These are phyloP conservation scores for Endoconidiophora laricicola DNA, from an alignment of 2,329 filamentous ascomycete genomes.

Conservation along the genomic window DNA sequence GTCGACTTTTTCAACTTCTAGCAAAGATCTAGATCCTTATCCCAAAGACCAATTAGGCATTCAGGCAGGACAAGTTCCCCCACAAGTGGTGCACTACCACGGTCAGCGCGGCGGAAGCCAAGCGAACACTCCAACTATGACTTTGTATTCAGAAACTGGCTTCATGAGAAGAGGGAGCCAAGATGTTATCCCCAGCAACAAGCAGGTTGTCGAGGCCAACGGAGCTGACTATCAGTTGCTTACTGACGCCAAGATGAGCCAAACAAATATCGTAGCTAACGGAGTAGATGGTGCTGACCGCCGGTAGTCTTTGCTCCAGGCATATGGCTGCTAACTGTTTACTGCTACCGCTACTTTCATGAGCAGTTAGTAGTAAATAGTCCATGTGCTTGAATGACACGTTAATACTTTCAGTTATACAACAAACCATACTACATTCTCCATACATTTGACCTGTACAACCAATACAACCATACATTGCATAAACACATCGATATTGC, in stretches of 20 bases:
- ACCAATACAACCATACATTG: slow-evolving; percentile 2
- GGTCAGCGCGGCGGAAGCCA: slow-evolving; percentile 52
- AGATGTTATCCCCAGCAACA: slow-evolving; percentile 18
- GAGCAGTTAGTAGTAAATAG: no score
- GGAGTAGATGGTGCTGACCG: background rate
- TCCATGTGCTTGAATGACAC: no score
- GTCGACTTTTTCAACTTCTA: slow-evolving; percentile 54
- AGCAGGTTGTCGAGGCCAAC: background rate
- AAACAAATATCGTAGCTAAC: background rate
- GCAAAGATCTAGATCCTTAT: slow-evolving; percentile 51
- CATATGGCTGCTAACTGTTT: background rate
- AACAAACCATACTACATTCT: no score
- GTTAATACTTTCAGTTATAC: no score
- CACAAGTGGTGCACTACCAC: slow-evolving; percentile 51
- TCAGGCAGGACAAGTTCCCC: slow-evolving; percentile 44
- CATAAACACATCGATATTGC: background rate
- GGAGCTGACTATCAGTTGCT: slow-evolving; percentile 8
- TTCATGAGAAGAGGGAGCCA: slow-evolving; percentile 32
- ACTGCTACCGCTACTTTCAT: no score
- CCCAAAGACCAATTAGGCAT: slow-evolving; percentile 47
- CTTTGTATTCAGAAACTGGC: slow-evolving; percentile 33
- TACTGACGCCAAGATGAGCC: slow-evolving; percentile 11
- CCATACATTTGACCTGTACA: background rate
- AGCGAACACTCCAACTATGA: slow-evolving; percentile 44
- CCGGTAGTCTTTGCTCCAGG: background rate